Evolutionary conservation across 2,329 filamentous ascomycete genomes (phyloP).

Genomic region (Onygenales sp.): DNA sequence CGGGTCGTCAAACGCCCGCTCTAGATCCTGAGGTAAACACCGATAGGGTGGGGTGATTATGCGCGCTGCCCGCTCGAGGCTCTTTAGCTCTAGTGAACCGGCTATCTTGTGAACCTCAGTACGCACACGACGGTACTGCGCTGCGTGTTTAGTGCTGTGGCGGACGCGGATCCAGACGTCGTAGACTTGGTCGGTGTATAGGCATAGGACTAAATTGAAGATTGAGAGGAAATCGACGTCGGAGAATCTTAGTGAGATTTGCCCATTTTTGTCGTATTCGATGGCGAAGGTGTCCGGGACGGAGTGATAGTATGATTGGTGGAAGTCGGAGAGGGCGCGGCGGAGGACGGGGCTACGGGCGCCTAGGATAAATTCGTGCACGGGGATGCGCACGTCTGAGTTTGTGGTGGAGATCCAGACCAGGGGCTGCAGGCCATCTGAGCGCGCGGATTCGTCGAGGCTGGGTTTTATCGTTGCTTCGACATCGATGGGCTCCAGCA

Average conservation of each 20-base stretch:
- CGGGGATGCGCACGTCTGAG: slow-evolving; percentile 64
- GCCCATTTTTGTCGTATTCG: slow-evolving; percentile 41
- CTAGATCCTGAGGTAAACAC: slow-evolving; percentile 61
- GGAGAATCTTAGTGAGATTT: slow-evolving; percentile 54
- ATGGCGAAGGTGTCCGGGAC: slow-evolving; percentile 54
- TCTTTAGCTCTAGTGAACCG: slow-evolving; percentile 57
- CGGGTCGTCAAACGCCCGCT: slow-evolving; percentile 56
- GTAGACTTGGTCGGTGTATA: slow-evolving; percentile 70
- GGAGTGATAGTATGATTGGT: slow-evolving; percentile 44
- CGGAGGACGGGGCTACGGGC: slow-evolving; percentile 64
- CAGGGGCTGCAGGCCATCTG: slow-evolving; percentile 19
- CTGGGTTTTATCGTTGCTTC: slow-evolving; percentile 22
- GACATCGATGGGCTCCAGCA: slow-evolving; percentile 1
- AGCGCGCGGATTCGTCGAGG: slow-evolving; percentile 15
- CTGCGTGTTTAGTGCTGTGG: slow-evolving; percentile 47
- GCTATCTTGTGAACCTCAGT: slow-evolving; percentile 83
- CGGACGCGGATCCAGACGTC: slow-evolving; percentile 79
- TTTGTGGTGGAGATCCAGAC: slow-evolving; percentile 44
- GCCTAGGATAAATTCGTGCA: slow-evolving; percentile 72
- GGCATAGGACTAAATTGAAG: slow-evolving; percentile 67
- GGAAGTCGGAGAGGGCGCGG: slow-evolving; percentile 49
- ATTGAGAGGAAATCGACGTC: slow-evolving; percentile 68
- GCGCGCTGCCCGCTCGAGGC: slow-evolving; percentile 67
- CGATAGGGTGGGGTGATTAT: slow-evolving; percentile 58
- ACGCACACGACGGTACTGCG: slow-evolving; percentile 69